phyloP scores from a whole-genome alignment of 495 filamentous ascomycete species.

The Xylaria bambusicola region DNA sequence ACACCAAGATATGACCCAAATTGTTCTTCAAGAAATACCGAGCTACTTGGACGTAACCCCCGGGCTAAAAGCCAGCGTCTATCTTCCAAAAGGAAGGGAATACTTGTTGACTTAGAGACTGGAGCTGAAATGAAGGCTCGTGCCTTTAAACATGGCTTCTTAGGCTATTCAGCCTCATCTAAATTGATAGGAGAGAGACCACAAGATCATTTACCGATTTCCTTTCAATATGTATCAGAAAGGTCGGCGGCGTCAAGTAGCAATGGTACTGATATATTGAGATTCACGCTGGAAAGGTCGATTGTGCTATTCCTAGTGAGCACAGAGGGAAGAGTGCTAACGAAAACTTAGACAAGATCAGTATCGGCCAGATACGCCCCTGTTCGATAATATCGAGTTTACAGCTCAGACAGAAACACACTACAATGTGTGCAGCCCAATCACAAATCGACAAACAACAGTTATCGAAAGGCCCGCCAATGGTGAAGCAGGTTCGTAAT shows the following conservation, averaged over 20 bases:
- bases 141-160: neutral
- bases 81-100: slow-evolving; percentile 26
- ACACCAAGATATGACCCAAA: slow-evolving; percentile 5
- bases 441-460: slow-evolving; percentile 29
- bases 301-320: neutral
- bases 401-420: slow-evolving; percentile 17
- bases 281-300: neutral
- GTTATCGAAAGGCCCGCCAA: slow-evolving; percentile 23
- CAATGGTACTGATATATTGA: neutral
- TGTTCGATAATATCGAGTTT: slow-evolving; percentile 33
- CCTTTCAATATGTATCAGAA: neutral
- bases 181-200: neutral
- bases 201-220: neutral
- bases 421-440: slow-evolving; percentile 7
- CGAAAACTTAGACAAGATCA: slow-evolving; percentile 5
- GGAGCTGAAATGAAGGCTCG: neutral
- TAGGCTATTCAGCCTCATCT: neutral
- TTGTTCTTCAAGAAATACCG: neutral
- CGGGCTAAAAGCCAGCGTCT: neutral
- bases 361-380: slow-evolving; percentile 10
- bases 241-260: neutral
- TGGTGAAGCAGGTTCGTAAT: slow-evolving; percentile 2
- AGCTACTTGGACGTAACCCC: neutral
- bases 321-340: neutral
- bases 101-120: slow-evolving; percentile 20